phyloP scores from a whole-genome alignment of 768 basidiomycete species.

The Lentinula edodes region DNA sequence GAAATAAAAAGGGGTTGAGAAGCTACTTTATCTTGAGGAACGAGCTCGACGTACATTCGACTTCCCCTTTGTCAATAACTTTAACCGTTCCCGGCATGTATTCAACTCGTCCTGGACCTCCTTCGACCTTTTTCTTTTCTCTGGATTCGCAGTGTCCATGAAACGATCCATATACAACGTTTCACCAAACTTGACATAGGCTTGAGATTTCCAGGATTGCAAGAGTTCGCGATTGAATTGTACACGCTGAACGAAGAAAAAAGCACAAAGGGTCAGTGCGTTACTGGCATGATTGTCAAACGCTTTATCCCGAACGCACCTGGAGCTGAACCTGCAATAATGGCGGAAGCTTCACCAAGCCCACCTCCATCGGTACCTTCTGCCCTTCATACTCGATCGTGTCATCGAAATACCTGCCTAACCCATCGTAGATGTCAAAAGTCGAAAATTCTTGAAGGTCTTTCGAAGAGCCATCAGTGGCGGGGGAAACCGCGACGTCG shows the following conservation, averaged over 20 bases:
- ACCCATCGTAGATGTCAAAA: slow-evolving; percentile 89
- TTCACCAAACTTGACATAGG: slow-evolving; percentile 87
- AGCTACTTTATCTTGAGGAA: background rate
- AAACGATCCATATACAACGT: slow-evolving; percentile 90
- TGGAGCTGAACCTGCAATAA: slow-evolving; percentile 94
- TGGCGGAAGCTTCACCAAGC: slow-evolving; percentile 81
- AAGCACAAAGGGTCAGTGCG: background rate
- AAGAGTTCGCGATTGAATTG: slow-evolving; percentile 92
- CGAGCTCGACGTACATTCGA: slow-evolving; percentile 31
- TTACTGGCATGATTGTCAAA: background rate
- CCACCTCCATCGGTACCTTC: slow-evolving; percentile 83
- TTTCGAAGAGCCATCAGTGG: background rate
- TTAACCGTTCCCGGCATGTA: slow-evolving; percentile 59
- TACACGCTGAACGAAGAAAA: slow-evolving; percentile 53
- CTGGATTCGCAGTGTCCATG: slow-evolving; percentile 65
- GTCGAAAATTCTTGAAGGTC: slow-evolving; percentile 23
- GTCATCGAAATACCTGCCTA: slow-evolving; percentile 89
- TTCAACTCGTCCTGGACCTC: slow-evolving; percentile 63
- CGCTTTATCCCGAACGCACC: slow-evolving; percentile 36
- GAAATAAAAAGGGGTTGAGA: background rate
- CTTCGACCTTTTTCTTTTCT: slow-evolving; percentile 69
- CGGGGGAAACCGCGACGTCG: background rate
- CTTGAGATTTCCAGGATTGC: slow-evolving; percentile 93
- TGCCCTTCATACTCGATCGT: slow-evolving; percentile 83
- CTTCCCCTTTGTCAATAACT: slow-evolving; percentile 65